A percentile compares a stretch with the other conserved stretches of the same genome.
phyloP scores from a whole-genome alignment of 108 stramenopile species.

The Nitzschia inconspicua region DNA sequence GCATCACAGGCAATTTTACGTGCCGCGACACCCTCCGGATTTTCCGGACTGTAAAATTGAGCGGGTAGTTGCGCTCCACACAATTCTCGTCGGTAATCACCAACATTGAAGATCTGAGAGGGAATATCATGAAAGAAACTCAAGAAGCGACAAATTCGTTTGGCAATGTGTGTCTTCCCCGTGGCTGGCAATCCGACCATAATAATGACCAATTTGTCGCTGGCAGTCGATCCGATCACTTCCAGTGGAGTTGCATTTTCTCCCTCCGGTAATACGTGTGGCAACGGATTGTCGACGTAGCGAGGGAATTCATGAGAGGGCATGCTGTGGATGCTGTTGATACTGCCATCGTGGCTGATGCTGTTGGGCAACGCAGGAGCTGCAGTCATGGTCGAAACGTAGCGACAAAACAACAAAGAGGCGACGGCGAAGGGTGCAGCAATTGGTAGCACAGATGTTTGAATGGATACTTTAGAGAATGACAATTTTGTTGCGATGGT shows the following conservation, averaged over 20 bases:
- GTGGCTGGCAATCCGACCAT: conserved; percentile 97
- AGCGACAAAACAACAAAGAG: conserved; percentile 1
- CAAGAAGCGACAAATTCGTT: conserved; percentile 90
- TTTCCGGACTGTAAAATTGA: conserved; percentile 90
- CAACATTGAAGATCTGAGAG: conserved; percentile 91
- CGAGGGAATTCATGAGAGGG: background rate
- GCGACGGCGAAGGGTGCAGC: no score
- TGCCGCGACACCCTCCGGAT: conserved; percentile 56
- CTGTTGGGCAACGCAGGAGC: background rate
- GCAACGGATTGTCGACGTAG: conserved; percentile 76
- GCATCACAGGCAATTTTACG: conserved; percentile 77
- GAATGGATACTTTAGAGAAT: no score
- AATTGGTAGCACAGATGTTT: no score
- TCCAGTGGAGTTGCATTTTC: conserved; percentile 88
- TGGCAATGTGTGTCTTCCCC: conserved; percentile 97
- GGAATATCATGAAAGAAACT: conserved; percentile 90
- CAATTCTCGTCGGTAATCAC: conserved; percentile 87
- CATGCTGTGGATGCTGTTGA: background rate
- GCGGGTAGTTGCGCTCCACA: conserved; percentile 78
- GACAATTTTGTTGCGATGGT: no score
- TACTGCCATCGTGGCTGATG: background rate
- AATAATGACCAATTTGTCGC: conserved; percentile 91
- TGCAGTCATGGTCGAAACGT: background rate
- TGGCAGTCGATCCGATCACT: conserved; percentile 77
- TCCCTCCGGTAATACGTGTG: conserved; percentile 81